phyloP scores from a whole-genome alignment of 805 yeast genomes.

The Lipomyces sp. region DNA sequence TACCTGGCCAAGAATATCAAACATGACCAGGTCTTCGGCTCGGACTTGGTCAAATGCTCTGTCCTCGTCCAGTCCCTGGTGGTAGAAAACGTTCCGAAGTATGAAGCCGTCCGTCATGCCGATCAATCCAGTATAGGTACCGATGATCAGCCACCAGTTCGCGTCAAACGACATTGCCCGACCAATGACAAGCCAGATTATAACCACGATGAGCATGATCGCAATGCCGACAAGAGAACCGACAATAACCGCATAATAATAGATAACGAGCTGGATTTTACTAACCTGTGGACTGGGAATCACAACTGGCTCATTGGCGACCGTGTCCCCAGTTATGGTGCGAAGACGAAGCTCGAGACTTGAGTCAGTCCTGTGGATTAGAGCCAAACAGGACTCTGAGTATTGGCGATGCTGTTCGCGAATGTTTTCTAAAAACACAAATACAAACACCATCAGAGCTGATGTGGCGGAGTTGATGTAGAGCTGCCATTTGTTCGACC shows the following conservation, averaged over 20 bases:
- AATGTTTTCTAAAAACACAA: conserved; percentile 50
- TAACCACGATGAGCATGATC: conserved; percentile 47
- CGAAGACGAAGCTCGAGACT: conserved; percentile 13
- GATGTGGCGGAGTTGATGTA: conserved; percentile 52
- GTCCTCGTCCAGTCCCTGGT: conserved; percentile 39
- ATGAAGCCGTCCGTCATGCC: conserved; percentile 54
- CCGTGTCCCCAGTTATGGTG: conserved; percentile 6
- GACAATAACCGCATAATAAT: conserved; percentile 51
- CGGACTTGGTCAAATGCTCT: conserved; percentile 44
- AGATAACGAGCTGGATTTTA: conserved; percentile 42
- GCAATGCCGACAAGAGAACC: conserved; percentile 52
- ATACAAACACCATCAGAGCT: conserved; percentile 46
- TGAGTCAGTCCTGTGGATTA: conserved; percentile 9
- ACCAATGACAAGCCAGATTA: conserved; percentile 50
- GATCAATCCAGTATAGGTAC: conserved; percentile 53
- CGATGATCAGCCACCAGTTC: conserved; percentile 55
- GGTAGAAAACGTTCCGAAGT: conserved; percentile 48
- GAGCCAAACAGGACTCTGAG: conserved; percentile 42
- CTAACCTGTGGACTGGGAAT: conserved; percentile 34
- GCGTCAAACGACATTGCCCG: conserved; percentile 47
- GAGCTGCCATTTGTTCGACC: conserved; percentile 50
- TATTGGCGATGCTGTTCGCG: conserved; percentile 49
- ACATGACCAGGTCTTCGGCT: conserved; percentile 34
- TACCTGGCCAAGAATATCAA: conserved; percentile 22
- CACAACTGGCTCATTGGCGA: background rate